phyloP scores from a whole-genome alignment of 2,329 filamentous ascomycete genomes.

The Colletotrichum orbiculare region DNA sequence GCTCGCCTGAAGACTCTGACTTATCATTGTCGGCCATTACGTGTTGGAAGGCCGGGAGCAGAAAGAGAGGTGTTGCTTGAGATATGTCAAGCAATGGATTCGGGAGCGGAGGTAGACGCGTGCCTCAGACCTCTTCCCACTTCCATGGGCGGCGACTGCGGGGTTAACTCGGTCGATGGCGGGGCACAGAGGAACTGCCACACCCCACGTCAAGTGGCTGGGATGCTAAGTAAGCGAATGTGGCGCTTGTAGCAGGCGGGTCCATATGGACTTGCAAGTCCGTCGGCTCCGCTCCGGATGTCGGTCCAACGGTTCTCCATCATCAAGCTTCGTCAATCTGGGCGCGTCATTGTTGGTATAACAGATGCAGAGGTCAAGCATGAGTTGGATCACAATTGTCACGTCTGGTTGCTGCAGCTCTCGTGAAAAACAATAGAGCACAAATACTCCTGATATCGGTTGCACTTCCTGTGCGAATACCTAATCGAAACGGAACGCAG shows the following conservation, averaged over 20 bases:
- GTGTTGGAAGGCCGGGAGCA: constrained; percentile 39
- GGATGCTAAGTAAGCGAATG: constrained; percentile 5
- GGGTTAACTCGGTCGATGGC: constrained; percentile 36
- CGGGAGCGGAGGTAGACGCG: constrained; percentile 25
- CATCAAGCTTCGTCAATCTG: not conserved
- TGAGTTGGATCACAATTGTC: no score
- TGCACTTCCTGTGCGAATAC: no score
- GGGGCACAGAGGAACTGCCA: constrained; percentile 36
- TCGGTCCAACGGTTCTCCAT: not conserved
- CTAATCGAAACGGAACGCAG: no score
- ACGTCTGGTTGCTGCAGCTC: no score
- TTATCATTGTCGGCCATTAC: constrained; percentile 67
- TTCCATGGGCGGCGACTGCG: constrained; percentile 34
- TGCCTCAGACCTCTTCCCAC: constrained; percentile 25
- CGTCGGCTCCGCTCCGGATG: not conserved
- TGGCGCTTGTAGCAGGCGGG: not conserved
- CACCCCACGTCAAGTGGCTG: constrained; percentile 10
- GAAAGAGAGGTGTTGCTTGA: constrained; percentile 19
- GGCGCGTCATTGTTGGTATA: no score
- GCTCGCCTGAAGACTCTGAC: constrained; percentile 56
- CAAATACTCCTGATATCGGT: no score
- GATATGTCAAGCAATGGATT: constrained; percentile 35
- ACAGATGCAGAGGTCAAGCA: no score
- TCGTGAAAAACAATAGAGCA: no score
- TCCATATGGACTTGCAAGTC: no score